phyloP scores from a whole-genome alignment of 495 filamentous ascomycete species.

The Podospora anserina region DNA sequence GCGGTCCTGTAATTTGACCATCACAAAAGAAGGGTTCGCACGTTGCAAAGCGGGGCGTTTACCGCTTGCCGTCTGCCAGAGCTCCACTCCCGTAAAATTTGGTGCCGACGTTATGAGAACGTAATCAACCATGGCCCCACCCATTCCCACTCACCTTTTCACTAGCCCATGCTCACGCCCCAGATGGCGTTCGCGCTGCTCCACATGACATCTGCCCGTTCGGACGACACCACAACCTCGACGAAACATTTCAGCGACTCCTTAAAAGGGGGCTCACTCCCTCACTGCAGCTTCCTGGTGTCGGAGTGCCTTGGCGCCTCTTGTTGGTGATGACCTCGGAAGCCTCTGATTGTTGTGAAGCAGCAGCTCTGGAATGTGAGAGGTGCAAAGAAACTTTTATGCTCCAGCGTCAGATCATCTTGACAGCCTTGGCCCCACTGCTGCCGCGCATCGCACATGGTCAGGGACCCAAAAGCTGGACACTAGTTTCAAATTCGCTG shows the following conservation, averaged over 20 bases:
- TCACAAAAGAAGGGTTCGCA: neutral
- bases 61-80: conserved; percentile 24
- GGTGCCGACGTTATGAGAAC: conserved; percentile 22
- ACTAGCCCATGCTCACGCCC: conserved; percentile 2
- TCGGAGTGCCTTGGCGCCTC: neutral
- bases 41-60: conserved; percentile 3
- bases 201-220: conserved; percentile 17
- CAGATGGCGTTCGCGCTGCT: conserved; percentile 15
- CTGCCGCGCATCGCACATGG: neutral
- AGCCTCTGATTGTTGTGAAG: neutral
- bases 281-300: neutral
- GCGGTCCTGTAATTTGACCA: conserved; percentile 11
- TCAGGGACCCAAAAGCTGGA: neutral
- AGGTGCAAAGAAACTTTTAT: conserved; percentile 3
- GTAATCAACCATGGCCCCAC: conserved; percentile 23
- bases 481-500: neutral
- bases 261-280: neutral
- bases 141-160: conserved; percentile 15
- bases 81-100: conserved; percentile 30
- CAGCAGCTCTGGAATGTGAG: neutral
- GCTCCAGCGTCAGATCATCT: neutral
- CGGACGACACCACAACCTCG: conserved; percentile 14
- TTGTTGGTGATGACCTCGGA: neutral
- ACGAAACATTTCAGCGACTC: conserved; percentile 6
- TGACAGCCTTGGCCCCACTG: neutral